Evolutionary conservation across 2,329 filamentous ascomycete genomes (phyloP), one percentile per base, ranked within the genome.

Genomic region (Paraphoma chrysanthemicola): DNA sequence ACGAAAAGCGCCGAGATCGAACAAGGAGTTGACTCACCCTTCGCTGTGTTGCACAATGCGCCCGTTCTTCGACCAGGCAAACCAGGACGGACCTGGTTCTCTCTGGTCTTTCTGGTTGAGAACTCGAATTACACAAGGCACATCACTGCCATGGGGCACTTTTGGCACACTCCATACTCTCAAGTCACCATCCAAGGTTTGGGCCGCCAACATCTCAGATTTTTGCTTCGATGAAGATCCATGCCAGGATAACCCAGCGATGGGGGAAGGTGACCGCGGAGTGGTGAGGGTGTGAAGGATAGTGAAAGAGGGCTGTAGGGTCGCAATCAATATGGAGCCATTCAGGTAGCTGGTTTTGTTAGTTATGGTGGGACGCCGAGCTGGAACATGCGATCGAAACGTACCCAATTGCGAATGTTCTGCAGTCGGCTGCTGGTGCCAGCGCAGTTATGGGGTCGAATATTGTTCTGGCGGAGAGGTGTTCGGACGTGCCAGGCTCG

Each of bases 11-110:
- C 23, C 23, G 23, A 23, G 23, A 23, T 5, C 23, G 5, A 23
- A 23, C 23, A 14, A 36, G 33, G 7, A 10, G 48, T 50, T 39
- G 39, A 86, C 91, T 81, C 83, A 97, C 93, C 89, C 88, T 78
- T 97, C 92, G 5, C 91, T 90, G 77, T 88, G 93, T 78, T 99
- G 95, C 62, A 99, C 88, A 63, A 99, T 93, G 64, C 93, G 90
- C 39, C 95, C 95, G 80, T 97, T 98, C 79, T 97, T 98, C 0
- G 95, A 98, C 95, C 95, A 99, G 17, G 88, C 90, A 83, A 97
- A 93, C 95, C 95, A 99, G 74, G 96, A 97, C 38, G 91, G 90
- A 1, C 92, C 92, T 2, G 87, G 80, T 33, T 87, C 81, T 64
- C 85, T 88, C 63, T 88, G 88, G 59, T 97, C 93, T 7, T 88